A percentile compares a stretch with the other conserved stretches of the same genome.
phyloP scores from a whole-genome alignment of 2,329 filamentous ascomycete genomes.

The Botrytis tulipae region DNA sequence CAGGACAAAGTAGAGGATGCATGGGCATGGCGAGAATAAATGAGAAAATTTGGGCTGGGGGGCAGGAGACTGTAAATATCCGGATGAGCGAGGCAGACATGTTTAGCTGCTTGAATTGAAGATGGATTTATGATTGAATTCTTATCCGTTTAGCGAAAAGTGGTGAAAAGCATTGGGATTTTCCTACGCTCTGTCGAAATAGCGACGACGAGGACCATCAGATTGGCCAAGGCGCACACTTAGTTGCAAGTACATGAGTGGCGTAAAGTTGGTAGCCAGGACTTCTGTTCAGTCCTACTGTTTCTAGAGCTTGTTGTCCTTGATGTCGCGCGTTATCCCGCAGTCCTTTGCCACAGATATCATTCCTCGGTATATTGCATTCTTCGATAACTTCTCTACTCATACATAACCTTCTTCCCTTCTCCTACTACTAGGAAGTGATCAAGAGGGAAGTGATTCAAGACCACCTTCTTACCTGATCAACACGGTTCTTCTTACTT shows the following conservation, averaged over 20 bases:
- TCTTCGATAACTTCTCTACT: not conserved
- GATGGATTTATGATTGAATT: conserved; percentile 1
- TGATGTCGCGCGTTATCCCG: not conserved
- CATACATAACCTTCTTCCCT: not conserved
- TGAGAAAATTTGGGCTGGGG: too few relatives aligned
- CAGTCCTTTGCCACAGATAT: not conserved
- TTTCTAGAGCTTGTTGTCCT: not conserved
- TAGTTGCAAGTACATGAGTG: not conserved
- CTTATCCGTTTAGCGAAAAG: not conserved
- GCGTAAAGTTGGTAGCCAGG: not conserved
- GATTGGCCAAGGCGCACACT: not conserved
- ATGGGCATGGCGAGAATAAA: not conserved
- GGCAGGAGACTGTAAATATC: conserved; percentile 20
- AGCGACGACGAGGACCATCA: not conserved
- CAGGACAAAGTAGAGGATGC: conserved; percentile 64
- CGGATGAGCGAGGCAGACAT: conserved; percentile 9
- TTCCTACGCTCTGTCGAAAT: not conserved
- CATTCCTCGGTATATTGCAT: not conserved
- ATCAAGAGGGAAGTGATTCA: too few relatives aligned
- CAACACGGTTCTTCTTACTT: not conserved
- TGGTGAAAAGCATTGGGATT: not conserved
- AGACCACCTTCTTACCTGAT: not conserved
- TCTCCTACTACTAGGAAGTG: not conserved
- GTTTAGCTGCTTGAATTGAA: conserved; percentile 4
- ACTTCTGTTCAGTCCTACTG: not conserved